Percentiles rank a stretch among this genome's conserved stretches.
Evolutionary conservation across 169 alveolate genomes (phyloP).

Genomic region (Eimeria zaria): DNA sequence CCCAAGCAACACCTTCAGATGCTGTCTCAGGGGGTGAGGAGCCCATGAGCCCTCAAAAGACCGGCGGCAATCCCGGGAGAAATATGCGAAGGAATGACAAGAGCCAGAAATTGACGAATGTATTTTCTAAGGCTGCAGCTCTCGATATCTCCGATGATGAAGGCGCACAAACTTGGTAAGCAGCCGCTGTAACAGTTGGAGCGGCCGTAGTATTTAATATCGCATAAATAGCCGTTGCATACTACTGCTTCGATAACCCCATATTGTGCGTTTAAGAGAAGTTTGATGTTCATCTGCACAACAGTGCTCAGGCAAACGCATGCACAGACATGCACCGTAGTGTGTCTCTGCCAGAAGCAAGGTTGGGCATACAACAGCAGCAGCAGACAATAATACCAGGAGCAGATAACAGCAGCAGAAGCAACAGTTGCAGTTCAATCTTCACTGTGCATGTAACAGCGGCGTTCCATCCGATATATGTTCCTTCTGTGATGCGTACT

Average conservation of each 20-base stretch:
- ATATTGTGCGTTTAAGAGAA: too few relatives aligned
- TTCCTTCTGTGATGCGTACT: neutral
- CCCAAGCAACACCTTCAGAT: neutral
- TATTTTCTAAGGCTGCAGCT: slow-evolving; percentile 31
- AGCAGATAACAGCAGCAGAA: too few relatives aligned
- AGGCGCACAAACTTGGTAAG: slow-evolving; percentile 9
- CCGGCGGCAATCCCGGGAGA: neutral
- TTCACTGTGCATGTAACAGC: too few relatives aligned
- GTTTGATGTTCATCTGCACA: too few relatives aligned
- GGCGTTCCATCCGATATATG: too few relatives aligned
- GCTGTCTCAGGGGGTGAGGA: neutral
- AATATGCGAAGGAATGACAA: neutral
- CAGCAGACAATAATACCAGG: too few relatives aligned
- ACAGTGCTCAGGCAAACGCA: neutral
- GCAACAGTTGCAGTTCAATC: too few relatives aligned
- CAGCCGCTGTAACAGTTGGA: neutral
- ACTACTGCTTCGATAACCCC: neutral
- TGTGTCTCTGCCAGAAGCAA: too few relatives aligned
- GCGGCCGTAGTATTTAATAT: neutral
- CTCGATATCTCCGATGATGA: neutral
- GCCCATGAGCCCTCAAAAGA: neutral
- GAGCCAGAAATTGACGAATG: neutral
- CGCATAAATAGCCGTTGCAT: neutral
- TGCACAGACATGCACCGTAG: neutral
- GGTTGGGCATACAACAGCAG: too few relatives aligned